Evolutionary conservation across 2,329 filamentous ascomycete species (phyloP).

Genomic region (Fonsecaea multimorphosa): DNA sequence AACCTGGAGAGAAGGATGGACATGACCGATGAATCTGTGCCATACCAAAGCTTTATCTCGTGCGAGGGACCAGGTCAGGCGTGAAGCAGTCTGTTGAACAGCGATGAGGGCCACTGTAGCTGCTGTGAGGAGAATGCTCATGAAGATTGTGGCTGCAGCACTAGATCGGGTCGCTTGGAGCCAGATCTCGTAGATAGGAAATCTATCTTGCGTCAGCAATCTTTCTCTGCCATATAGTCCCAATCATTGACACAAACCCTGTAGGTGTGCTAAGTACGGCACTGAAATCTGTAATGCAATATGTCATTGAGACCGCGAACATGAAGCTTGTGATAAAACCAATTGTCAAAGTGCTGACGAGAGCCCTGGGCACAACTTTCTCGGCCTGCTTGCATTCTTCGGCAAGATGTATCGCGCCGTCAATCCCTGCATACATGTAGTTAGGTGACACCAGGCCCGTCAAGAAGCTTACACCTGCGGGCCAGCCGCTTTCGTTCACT

Average conservation of each 20-base stretch:
- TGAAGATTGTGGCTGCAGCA: slow-evolving; percentile 32
- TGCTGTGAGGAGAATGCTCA: slow-evolving; percentile 26
- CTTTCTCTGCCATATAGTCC: background rate
- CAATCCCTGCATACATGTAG: slow-evolving; percentile 48
- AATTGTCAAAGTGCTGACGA: slow-evolving; percentile 45
- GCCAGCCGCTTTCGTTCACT: slow-evolving; percentile 37
- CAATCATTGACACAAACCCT: background rate
- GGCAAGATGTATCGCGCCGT: slow-evolving; percentile 48
- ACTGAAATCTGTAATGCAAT: slow-evolving; percentile 35
- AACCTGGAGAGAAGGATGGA: slow-evolving; percentile 37
- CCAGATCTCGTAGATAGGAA: slow-evolving; percentile 38
- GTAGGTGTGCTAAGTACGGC: slow-evolving; percentile 20
- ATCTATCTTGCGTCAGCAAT: background rate
- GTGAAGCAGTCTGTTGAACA: slow-evolving; percentile 40
- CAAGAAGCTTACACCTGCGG: slow-evolving; percentile 45
- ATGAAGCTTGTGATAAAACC: slow-evolving; percentile 44
- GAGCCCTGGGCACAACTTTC: slow-evolving; percentile 44
- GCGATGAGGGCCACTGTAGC: slow-evolving; percentile 40
- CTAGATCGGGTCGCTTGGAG: slow-evolving; percentile 33
- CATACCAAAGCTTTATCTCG: slow-evolving; percentile 39
- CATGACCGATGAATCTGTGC: slow-evolving; percentile 27
- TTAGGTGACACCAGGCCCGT: slow-evolving; percentile 49
- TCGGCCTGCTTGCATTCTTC: slow-evolving; percentile 47
- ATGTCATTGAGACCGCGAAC: slow-evolving; percentile 33
- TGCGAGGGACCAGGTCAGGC: slow-evolving; percentile 44